Evolutionary conservation across 1,139 yeast species (phyloP).

Genomic region (Arxiozyma slooffiae): DNA sequence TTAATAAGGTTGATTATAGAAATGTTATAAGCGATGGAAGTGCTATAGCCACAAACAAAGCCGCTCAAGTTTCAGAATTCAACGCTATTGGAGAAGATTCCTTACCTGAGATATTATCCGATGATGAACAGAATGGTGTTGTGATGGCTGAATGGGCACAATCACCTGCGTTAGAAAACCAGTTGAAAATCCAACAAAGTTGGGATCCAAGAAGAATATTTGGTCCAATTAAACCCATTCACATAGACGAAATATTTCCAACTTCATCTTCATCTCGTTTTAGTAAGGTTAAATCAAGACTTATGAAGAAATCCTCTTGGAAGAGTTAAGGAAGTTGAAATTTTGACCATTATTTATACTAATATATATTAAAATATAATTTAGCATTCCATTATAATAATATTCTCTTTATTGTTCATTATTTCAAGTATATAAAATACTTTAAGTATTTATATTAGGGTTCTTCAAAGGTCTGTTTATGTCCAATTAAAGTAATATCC

Average conservation of each 20-base stretch:
- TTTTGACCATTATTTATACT: not conserved
- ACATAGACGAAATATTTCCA: constrained; percentile 56
- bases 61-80: not conserved
- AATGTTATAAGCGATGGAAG: constrained; percentile 16
- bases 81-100: constrained; percentile 9
- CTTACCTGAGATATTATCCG: constrained; percentile 30
- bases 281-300: constrained; percentile 43
- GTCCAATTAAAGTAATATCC: not conserved
- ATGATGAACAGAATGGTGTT: constrained; percentile 25
- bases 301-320: constrained; percentile 39
- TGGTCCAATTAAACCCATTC: constrained; percentile 65
- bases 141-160: constrained; percentile 28
- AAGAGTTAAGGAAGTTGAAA: constrained; percentile 3
- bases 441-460: too few species aligned
- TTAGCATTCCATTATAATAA: not conserved
- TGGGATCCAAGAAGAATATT: constrained; percentile 66
- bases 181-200: constrained; percentile 45
- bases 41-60: not conserved
- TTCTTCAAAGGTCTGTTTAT: too few species aligned
- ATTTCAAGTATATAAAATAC: too few species aligned
- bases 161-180: constrained; percentile 23
- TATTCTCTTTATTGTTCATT: not conserved
- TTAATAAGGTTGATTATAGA: constrained; percentile 28
- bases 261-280: constrained; percentile 32
- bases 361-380: not conserved